Conservation (phyloP, 345 rosid species). For the Citrus glauca region DNA sequence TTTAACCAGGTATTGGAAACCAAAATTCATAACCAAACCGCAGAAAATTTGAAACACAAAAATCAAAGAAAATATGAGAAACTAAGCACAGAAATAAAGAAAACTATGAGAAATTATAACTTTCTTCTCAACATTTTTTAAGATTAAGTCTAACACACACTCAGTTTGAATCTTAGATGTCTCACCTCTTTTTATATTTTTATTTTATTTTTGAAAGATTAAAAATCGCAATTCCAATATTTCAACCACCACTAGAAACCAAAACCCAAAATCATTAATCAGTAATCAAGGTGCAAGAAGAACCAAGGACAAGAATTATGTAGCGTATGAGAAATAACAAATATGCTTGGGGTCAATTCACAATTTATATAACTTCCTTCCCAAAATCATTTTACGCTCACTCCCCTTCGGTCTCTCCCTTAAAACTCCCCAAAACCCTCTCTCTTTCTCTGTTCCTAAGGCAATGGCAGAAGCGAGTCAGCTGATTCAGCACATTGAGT, state of each 20-base stretch:
- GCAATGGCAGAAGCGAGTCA: constrained; percentile 47
- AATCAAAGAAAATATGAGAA: background rate
- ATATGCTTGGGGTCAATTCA: background rate
- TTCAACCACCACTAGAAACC: too few species aligned
- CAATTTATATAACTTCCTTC: background rate
- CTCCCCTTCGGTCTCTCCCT: background rate
- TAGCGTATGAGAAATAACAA: background rate
- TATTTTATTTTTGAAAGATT: too few species aligned
- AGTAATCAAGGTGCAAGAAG: background rate
- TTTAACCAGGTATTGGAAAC: too few species aligned
- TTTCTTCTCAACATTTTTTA: background rate
- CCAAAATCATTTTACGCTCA: background rate
- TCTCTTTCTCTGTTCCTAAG: background rate
- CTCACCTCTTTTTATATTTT: background rate
- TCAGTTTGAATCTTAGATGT: background rate
- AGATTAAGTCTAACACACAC: too few species aligned
- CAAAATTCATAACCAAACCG: too few species aligned
- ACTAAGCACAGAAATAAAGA: background rate
- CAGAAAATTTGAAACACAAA: too few species aligned
- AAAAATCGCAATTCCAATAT: background rate
- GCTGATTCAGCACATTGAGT: constrained; percentile 56
- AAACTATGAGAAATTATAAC: background rate
- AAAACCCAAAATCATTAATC: background rate
- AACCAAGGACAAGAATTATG: background rate
- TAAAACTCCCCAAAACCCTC: background rate